Percentiles rank a stretch among this genome's conserved stretches.
phyloP scores from a whole-genome alignment of 768 basidiomycete genomes.

The Suillus lakei region DNA sequence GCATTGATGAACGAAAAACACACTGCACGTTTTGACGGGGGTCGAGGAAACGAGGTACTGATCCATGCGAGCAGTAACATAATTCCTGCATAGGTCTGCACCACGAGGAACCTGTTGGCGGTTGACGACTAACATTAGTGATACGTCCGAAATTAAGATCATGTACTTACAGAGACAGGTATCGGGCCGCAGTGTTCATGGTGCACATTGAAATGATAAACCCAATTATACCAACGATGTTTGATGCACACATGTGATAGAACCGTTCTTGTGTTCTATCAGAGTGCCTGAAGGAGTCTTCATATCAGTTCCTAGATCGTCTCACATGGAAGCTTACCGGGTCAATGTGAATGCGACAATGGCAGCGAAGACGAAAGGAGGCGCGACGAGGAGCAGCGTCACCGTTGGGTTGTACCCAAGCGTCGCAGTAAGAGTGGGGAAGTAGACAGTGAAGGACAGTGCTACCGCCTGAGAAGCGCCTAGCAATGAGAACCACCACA shows the following conservation, averaged over 20 bases:
- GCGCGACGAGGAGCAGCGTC: conserved; percentile 75
- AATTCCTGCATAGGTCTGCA: conserved; percentile 72
- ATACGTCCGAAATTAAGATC: conserved; percentile 12
- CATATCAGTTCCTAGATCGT: background rate
- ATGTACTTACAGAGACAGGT: conserved; percentile 59
- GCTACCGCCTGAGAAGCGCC: conserved; percentile 41
- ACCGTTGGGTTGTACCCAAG: conserved; percentile 67
- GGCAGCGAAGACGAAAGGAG: conserved; percentile 70
- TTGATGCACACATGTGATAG: conserved; percentile 63
- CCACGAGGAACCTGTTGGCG: conserved; percentile 67
- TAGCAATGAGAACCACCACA: conserved; percentile 79
- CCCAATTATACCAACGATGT: conserved; percentile 65
- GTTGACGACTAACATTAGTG: conserved; percentile 3
- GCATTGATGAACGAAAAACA: conserved; percentile 83
- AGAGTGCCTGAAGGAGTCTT: conserved; percentile 54
- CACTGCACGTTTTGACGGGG: conserved; percentile 87
- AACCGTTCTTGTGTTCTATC: conserved; percentile 73
- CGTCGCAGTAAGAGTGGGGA: conserved; percentile 77
- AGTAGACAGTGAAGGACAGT: conserved; percentile 78
- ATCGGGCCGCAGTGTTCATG: conserved; percentile 66
- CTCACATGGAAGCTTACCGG: conserved; percentile 38
- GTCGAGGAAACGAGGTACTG: conserved; percentile 66
- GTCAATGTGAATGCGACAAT: conserved; percentile 57
- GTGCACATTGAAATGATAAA: conserved; percentile 70
- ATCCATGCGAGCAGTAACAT: conserved; percentile 64